Evolutionary conservation across 495 filamentous ascomycete genomes (phyloP), one percentile per base, ranked within the genome.

Genomic region (Xylaria nigripes): DNA sequence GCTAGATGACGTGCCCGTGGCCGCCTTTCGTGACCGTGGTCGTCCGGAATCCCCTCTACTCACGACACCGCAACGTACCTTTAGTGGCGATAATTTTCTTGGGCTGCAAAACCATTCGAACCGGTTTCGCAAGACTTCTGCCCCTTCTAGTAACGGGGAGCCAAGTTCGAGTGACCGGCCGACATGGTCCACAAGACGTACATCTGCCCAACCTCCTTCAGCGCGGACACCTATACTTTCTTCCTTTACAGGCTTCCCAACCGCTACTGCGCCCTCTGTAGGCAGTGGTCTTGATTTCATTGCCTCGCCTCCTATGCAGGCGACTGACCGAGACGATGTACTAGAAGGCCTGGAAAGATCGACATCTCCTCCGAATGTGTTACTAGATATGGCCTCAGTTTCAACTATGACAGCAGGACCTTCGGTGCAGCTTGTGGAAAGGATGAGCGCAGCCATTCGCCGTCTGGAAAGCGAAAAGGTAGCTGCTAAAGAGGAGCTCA

Each of bases 361-460:
- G 12, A 78, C 79, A 8, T 84, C 87, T 4, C 87, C 86, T 3
- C 84, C 83, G 24, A 82, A 83, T 50, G 81, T 86, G 16, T 79
- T 92, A 61, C 86, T 91, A 60, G 92, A 97, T 60, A 85, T 96
- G 66, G 79, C 95, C 27, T 93, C 87, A 13, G 89, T 88, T 16
- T 93, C 88, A 2, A 95, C 93, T 6, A 82, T 86, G 18, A 90
- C 83, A 6, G 89, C 93, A 0, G 93, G 93, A 0, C 93, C 93
- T 3, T 92, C 87, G 3, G 92, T 99, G 2, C 93, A 97, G 68
- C 79, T 99, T 0, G 90, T 99, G 5, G 93, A 97, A 69, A 86
- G 94, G 42, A 96, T 99, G 92, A 89, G 85, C 57, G 87, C 91
- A 32, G 86, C 90, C 1, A 89, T 99, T 21, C 85, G 93, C 24